Conservation (phyloP, 106 monocot species). For the Dactylorhiza incarnata region DNA sequence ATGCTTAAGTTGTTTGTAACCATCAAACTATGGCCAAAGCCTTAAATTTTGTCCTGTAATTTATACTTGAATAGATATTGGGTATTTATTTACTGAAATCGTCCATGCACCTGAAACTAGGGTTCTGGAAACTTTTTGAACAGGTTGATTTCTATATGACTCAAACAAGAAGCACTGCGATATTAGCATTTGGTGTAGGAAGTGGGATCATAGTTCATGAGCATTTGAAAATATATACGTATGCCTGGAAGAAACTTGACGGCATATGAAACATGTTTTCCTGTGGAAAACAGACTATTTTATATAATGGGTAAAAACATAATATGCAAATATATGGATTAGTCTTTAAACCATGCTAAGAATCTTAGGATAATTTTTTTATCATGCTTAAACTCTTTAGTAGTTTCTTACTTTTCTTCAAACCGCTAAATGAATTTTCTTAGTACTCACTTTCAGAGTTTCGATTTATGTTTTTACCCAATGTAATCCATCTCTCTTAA, state of each 20-base stretch:
- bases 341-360: background rate
- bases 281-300: background rate
- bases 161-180: background rate
- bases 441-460: background rate
- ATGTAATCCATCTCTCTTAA: conserved; percentile 1
- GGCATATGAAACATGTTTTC: conserved; percentile 19
- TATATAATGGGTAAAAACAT: background rate
- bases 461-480: background rate
- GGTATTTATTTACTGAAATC: background rate
- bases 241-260: background rate
- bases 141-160: no score
- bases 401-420: background rate
- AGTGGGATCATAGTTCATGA: background rate
- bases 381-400: background rate
- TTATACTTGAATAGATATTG: background rate
- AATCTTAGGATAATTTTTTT: background rate
- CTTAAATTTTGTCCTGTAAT: background rate
- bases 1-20: background rate
- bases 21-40: no score
- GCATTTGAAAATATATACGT: background rate
- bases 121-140: background rate
- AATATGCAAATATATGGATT: background rate
- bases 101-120: background rate
- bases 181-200: background rate
- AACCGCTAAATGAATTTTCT: background rate